Evolutionary conservation across 768 basidiomycete species (phyloP), one percentile per base, ranked within the genome.

Genomic region (Sarcomyxa edulis): DNA sequence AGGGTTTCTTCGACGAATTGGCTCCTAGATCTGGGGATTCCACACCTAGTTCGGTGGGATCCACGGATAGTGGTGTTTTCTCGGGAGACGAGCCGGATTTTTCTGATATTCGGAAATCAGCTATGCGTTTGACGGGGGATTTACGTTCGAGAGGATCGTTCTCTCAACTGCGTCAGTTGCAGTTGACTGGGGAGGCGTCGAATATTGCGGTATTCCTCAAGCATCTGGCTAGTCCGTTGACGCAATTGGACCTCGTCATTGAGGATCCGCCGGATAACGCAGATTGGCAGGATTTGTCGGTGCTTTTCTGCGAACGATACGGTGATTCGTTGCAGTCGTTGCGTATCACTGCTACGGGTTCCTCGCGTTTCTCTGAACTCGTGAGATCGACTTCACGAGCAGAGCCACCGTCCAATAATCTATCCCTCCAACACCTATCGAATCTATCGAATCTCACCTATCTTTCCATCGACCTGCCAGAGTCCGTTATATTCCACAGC

Each of bases 331-430:
- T 89, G 36, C 72, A 76, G 49, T 71, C 74, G 7, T 57, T 88
- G 44, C 72, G 72, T 39, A 69, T 88, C 45, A 61, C 69, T 16
- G 81, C 84, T 5, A 79, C 77, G 0, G 77, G 82, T 12, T 72
- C 81, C 16, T 78, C 77, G n/a, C 76, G 86, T 39, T 94, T 88
- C 66, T 72, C 74, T 4, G 88, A 93, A 45, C 73, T 94, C 32
- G 76, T 85, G 35, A 80, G 88, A 39, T 84, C 87, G 7, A 81
- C 84, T 4, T 69, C 79, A 21, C 70, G 81, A 45, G 76, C 69
- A 14, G 84, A 84, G 45, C 69, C 75, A 16, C 70, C 80, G 9
- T 66, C 73, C 32, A 69, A 68, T 21, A 73, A 72, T 40, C 73
- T 89, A 18, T 72, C 81, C 12, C 68, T 89, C 37, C 73, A 79